phyloP scores from a whole-genome alignment of 371 early-diverging fungal genomes.

The Mucor lusitanicus region DNA sequence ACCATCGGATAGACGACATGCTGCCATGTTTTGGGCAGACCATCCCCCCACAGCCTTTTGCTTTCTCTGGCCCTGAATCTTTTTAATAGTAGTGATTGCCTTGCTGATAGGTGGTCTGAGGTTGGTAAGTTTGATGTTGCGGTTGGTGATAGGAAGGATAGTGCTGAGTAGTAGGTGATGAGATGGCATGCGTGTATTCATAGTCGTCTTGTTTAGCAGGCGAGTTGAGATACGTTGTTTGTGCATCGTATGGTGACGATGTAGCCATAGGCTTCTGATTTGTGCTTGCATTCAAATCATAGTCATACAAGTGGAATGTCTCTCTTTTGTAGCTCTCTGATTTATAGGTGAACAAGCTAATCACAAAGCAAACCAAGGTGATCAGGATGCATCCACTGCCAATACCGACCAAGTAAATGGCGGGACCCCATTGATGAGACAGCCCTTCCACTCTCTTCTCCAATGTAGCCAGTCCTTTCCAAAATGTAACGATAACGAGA shows the following conservation, averaged over 20 bases:
- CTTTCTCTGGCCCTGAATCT: not conserved
- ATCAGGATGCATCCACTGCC: constrained; percentile 25
- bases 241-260: not conserved
- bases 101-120: not conserved
- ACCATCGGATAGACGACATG: not conserved
- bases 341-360: constrained; percentile 10
- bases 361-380: constrained; percentile 23
- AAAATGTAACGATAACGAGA: constrained; percentile 25
- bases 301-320: constrained; percentile 8
- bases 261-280: not conserved
- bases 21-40: too few species aligned
- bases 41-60: too few species aligned
- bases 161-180: not conserved
- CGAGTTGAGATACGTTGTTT: not conserved
- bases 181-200: constrained; percentile 2
- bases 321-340: constrained; percentile 1
- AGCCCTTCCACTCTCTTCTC: constrained; percentile 22
- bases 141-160: constrained; percentile 4
- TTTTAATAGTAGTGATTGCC: not conserved
- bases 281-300: constrained; percentile 1
- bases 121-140: not conserved
- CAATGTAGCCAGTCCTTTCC: constrained; percentile 24
- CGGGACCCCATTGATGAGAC: constrained; percentile 32
- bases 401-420: constrained; percentile 29
- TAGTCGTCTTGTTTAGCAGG: not conserved